Evolutionary conservation across 352 stramenopile species (phyloP).

Genomic region (Pythium scleroteichum): DNA sequence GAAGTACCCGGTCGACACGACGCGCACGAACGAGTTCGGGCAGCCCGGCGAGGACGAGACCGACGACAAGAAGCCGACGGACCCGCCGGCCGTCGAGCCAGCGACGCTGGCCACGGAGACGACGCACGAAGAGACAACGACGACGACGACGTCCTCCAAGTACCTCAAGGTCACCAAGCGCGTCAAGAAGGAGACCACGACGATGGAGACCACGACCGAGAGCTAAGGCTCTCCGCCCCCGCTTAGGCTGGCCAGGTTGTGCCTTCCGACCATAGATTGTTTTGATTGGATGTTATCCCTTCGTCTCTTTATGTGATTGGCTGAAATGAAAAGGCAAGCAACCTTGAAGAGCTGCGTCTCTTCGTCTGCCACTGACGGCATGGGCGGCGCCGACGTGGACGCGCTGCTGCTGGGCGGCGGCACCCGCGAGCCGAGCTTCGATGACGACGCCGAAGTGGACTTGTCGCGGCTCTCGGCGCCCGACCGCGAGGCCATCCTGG

Average conservation of each 20-base stretch:
- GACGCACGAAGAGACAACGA: conserved; percentile 19
- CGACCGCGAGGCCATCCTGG: conserved; percentile 74
- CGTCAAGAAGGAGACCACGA: not conserved
- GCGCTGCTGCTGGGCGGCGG: conserved; percentile 39
- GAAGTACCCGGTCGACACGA: conserved; percentile 94
- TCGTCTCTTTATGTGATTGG: conserved; percentile 13
- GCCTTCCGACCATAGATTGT: no score
- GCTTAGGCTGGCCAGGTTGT: no score
- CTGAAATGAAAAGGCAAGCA: not conserved
- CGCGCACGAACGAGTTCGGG: conserved; percentile 93
- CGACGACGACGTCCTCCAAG: conserved; percentile 28
- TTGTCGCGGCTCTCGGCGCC: conserved; percentile 48
- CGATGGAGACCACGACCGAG: not conserved
- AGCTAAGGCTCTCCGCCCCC: no score
- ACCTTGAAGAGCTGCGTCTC: not conserved
- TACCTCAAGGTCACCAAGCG: conserved; percentile 30
- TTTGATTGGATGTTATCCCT: conserved; percentile 10
- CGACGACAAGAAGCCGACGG: conserved; percentile 7
- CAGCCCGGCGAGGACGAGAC: conserved; percentile 62
- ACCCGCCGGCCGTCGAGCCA: not conserved
- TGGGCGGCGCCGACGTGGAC: conserved; percentile 23
- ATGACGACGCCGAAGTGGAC: conserved; percentile 76
- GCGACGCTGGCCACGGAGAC: conserved; percentile 16
- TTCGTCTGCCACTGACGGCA: not conserved
- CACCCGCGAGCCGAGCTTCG: conserved; percentile 43